phyloP scores from a whole-genome alignment of 2,329 filamentous ascomycete species.

The Cadophora sp. region DNA sequence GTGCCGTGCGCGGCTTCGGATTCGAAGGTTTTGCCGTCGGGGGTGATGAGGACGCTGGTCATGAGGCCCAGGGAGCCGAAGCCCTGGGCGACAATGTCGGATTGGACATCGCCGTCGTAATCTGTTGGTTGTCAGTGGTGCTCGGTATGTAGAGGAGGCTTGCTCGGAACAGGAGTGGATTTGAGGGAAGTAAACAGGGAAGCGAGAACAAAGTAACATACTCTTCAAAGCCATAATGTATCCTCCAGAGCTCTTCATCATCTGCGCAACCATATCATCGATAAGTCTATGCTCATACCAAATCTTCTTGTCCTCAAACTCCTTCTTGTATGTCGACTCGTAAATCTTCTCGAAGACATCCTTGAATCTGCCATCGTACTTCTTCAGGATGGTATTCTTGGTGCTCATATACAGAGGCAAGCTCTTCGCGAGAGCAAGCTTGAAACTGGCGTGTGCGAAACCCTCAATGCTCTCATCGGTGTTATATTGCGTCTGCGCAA shows the following conservation, averaged over 20 bases:
- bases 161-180: too few relatives aligned
- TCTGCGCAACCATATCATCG: constrained; percentile 99
- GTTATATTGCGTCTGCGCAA: constrained; percentile 98
- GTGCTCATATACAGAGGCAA: constrained; percentile 99
- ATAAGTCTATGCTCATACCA: constrained; percentile 99
- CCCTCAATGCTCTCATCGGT: constrained; percentile 93
- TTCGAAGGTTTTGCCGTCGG: constrained; percentile 96
- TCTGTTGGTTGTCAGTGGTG: constrained; percentile 59
- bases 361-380: constrained; percentile 98
- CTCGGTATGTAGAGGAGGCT: neutral
- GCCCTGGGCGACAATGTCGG: constrained; percentile 96
- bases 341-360: constrained; percentile 99
- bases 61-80: constrained; percentile 98
- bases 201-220: constrained; percentile 53
- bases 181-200: neutral
- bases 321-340: constrained; percentile 82
- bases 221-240: constrained; percentile 99
- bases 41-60: constrained; percentile 97
- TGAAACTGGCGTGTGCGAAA: constrained; percentile 96
- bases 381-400: constrained; percentile 99
- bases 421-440: constrained; percentile 86
- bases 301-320: constrained; percentile 90
- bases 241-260: constrained; percentile 98
- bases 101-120: constrained; percentile 99
- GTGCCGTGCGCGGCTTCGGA: constrained; percentile 98